Conservation (phyloP, 306 rosid genomes). For the Trichosanthes truncata region DNA sequence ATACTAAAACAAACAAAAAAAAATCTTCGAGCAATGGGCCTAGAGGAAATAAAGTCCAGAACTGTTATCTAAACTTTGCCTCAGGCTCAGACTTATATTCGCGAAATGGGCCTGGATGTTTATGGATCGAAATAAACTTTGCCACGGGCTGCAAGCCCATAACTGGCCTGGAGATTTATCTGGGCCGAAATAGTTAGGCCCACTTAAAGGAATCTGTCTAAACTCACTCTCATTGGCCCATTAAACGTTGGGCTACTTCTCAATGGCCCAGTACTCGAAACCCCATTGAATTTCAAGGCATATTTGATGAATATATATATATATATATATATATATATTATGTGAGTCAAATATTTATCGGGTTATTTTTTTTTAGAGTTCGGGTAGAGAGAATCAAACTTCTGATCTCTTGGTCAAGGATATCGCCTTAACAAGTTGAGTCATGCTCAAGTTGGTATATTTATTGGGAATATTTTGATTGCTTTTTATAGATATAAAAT, state of each 20-base stretch:
- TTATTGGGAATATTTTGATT: too few species aligned
- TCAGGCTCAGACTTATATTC: too few species aligned
- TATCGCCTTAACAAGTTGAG: too few species aligned
- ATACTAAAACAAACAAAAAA: too few species aligned
- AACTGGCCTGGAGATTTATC: background rate
- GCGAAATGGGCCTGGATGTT: background rate
- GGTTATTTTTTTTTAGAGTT: background rate
- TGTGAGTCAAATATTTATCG: background rate
- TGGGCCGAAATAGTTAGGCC: background rate
- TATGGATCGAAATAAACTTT: background rate
- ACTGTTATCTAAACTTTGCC: too few species aligned
- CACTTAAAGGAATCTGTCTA: background rate
- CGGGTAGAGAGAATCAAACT: too few species aligned
- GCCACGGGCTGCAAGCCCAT: background rate
- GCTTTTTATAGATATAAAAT: too few species aligned
- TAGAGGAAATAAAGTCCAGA: too few species aligned
- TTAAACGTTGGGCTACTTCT: background rate
- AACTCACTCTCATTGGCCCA: background rate
- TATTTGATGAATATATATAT: background rate
- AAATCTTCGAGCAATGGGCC: background rate
- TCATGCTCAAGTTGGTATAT: too few species aligned
- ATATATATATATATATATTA: too few species aligned
- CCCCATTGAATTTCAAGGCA: background rate
- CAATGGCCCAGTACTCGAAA: background rate
- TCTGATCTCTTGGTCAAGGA: too few species aligned